These are phyloP conservation scores for Colletotrichum sp. DNA, from an alignment of 2,329 filamentous ascomycete species.

Conservation along the genomic window DNA sequence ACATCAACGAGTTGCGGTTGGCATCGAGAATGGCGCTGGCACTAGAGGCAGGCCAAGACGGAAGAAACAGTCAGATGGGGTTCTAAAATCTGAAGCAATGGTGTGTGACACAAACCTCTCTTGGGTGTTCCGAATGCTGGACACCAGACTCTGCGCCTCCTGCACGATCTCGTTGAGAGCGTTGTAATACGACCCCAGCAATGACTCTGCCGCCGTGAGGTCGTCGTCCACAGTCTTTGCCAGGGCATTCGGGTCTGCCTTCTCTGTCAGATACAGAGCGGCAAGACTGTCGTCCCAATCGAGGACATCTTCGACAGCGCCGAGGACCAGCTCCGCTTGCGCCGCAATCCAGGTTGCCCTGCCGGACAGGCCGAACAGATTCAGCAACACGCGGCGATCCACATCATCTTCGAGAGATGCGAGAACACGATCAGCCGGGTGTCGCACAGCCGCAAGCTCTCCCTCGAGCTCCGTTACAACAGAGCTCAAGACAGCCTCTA, in stretches of 20 bases:
- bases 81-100: neutral
- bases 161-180: constrained; percentile 97
- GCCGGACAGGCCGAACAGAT: constrained; percentile 91
- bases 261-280: constrained; percentile 93
- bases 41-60: constrained; percentile 49
- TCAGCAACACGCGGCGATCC: constrained; percentile 87
- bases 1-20: constrained; percentile 97
- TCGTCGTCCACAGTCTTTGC: constrained; percentile 70
- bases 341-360: constrained; percentile 95
- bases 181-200: constrained; percentile 96
- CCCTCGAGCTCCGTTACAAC: constrained; percentile 90
- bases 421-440: constrained; percentile 87
- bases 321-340: constrained; percentile 89
- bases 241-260: constrained; percentile 72
- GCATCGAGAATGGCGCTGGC: constrained; percentile 96
- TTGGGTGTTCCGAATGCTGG: constrained; percentile 94
- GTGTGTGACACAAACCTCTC: constrained; percentile 74
- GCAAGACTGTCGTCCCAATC: constrained; percentile 96
- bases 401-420: constrained; percentile 95
- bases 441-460: constrained; percentile 91
- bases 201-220: constrained; percentile 94
- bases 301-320: constrained; percentile 91
- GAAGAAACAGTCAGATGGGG: neutral
- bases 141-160: constrained; percentile 91
- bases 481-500: constrained; percentile 92